Percentiles rank a stretch among this genome's conserved stretches.
Evolutionary conservation across 176 grass and related monocot genomes (phyloP).

Genomic region (Dendrocalamus sinicus): DNA sequence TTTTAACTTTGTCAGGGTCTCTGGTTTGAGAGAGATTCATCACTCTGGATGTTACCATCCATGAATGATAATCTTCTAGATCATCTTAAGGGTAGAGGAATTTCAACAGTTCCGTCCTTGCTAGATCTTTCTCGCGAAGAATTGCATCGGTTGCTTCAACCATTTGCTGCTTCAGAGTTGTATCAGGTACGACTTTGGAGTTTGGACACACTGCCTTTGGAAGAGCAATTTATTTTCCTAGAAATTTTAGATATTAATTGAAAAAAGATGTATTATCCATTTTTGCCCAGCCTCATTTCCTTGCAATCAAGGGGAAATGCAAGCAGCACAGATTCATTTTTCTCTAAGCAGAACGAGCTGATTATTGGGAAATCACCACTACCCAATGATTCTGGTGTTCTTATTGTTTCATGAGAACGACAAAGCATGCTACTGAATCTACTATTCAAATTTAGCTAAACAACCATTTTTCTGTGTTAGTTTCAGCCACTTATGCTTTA

Average conservation of each 20-base stretch:
- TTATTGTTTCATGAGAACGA: slow-evolving; percentile 24
- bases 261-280: slow-evolving; percentile 28
- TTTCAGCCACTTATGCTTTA: neutral
- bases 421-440: slow-evolving; percentile 3
- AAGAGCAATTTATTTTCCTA: slow-evolving; percentile 34
- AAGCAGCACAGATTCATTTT: neutral
- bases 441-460: neutral
- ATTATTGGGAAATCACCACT: slow-evolving; percentile 20
- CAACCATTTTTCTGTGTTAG: neutral
- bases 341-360: neutral
- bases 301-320: slow-evolving; percentile 27
- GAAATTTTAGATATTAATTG: neutral
- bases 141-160: slow-evolving; percentile 67
- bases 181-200: slow-evolving; percentile 67
- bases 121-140: slow-evolving; percentile 68
- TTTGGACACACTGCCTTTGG: slow-evolving; percentile 23
- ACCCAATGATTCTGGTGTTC: neutral
- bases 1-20: slow-evolving; percentile 62
- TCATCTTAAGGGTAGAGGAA: slow-evolving; percentile 68
- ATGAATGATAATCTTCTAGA: slow-evolving; percentile 79
- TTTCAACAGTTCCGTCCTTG: slow-evolving; percentile 58
- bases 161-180: slow-evolving; percentile 59
- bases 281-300: slow-evolving; percentile 17
- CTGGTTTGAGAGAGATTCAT: slow-evolving; percentile 91
- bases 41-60: slow-evolving; percentile 86